Evolutionary conservation across 345 rosid genomes (phyloP), one percentile per base, ranked within the genome.

Genomic region (Aquilaria yunnanensis): DNA sequence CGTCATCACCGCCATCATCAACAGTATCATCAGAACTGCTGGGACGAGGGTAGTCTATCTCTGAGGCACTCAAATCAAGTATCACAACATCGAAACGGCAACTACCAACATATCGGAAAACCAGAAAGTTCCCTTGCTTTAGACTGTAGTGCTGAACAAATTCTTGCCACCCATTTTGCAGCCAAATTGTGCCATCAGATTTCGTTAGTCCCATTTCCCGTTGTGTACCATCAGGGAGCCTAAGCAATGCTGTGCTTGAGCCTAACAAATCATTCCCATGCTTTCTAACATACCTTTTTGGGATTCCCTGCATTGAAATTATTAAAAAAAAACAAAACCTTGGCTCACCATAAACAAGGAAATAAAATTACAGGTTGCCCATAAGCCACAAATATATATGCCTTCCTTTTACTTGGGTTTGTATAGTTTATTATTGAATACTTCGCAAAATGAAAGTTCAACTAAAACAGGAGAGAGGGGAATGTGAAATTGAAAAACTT

Each of bases 1-100:
- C 4, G 47, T 12, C 33, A 32, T 48, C 23, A 49, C n/a, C 47
- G 43, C 67, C 65, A 64, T 70, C 75, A 45, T 70, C 73, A 47
- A 56, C 46, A 23, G 73, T 70, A 47, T 52, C 64, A 57, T 77
- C 14, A 29, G 43, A 5, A 37, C 8, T 37, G 43, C 43, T 5
- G 43, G 52, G 45, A 32, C 12, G 16, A 29, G 70, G 70, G 46
- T 73, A 73, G 3, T 49, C 41, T 32, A 37, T 37, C 43, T 37
- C 43, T 9, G 43, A 0, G 5, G 43, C 8, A 37, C 43, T 37
- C 43, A 37, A 37, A 48, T 16, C 32, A 13, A 48, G 52, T 34
- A 54, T 9, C 48, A 51, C 1, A 12, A 53, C 60, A 2, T 54
- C 46, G 14, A 60, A 60, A 13, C 8, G 14, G 49, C 54, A 60